Evolutionary conservation across 441 rosid species (phyloP), one percentile per base, ranked within the genome.

Genomic region (Mallotus repandus): DNA sequence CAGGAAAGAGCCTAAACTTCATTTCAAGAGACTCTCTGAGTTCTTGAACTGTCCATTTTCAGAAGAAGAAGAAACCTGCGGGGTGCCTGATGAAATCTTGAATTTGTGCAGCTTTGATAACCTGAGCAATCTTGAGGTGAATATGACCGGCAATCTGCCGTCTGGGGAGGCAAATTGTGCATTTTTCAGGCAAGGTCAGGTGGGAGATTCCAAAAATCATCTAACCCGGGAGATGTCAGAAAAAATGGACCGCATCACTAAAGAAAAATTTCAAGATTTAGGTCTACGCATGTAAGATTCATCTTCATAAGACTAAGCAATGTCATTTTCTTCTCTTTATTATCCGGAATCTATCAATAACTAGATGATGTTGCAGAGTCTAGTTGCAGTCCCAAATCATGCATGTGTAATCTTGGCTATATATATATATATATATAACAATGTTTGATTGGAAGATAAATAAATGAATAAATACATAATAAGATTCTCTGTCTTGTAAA

Each of bases 141-240:
- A 91, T 63, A 80, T 61, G 63, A 81, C 46, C 3, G 88, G 89
- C 29, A 82, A 73, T 35, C 49, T 80, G 64, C 15, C 68, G 7
- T 41, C 78, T n/a, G 88, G 87, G 4, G 57, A 77, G 52, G 82
- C 75, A 52, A 78, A 78, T 61, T 56, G 67, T 13, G 35, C 64
- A 0, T 86, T 82, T 68, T 91, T 89, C 63, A 79, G 90, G 69
- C 79, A 75, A 68, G 94, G 90, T 9, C 75, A 79, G 61, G 84
- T 89, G 5, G 92, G 93, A 49, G 94, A 89, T 13, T 88, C 82
- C 84, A 72, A 48, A 65, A 86, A 83, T 72, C 41, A 74, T 78
- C 72, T 88, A 52, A 84, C 84, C 0, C 29, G 70, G 0, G 86
- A 88, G 57, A 83, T 88, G 90, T 65, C 59, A 0, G 79, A 76